phyloP scores from a whole-genome alignment of 2,329 filamentous ascomycete species.

The Raffaelea arxii region DNA sequence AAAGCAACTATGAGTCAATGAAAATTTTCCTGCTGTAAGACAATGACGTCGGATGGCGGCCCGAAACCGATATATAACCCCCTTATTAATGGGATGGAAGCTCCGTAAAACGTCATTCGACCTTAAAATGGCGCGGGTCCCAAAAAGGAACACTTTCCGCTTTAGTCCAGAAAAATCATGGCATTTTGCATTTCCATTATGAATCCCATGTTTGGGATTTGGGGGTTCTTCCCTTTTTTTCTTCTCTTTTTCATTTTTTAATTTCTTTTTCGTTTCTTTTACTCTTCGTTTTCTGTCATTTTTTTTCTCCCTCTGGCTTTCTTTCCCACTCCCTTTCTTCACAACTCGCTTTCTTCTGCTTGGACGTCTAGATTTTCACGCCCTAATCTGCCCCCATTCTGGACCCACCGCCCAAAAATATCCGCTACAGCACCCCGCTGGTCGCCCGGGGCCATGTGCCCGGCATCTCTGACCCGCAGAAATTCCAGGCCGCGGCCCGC shows the following conservation, averaged over 20 bases:
- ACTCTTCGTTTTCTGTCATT: not conserved
- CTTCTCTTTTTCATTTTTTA: constrained; percentile 11
- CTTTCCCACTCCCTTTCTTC: not conserved
- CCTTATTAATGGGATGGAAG: no score
- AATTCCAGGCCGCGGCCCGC: not conserved
- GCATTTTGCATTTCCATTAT: no score
- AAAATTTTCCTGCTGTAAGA: no score
- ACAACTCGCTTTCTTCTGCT: not conserved
- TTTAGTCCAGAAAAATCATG: no score
- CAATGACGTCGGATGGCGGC: no score
- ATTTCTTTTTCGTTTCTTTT: constrained; percentile 17
- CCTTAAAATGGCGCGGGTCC: no score
- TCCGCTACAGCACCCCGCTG: not conserved
- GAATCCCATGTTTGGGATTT: no score
- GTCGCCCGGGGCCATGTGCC: not conserved
- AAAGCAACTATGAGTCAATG: no score
- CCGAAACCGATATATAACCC: no score
- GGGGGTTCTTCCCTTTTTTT: not conserved
- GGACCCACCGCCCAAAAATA: not conserved
- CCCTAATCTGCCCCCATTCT: not conserved
- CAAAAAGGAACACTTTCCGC: no score
- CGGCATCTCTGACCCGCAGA: not conserved
- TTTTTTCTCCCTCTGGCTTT: constrained; percentile 6
- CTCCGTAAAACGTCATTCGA: no score
- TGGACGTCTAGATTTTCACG: not conserved